Evolutionary conservation across 2,329 filamentous ascomycete genomes (phyloP), one percentile per base, ranked within the genome.

Genomic region (Neofusicoccum umdonicola): DNA sequence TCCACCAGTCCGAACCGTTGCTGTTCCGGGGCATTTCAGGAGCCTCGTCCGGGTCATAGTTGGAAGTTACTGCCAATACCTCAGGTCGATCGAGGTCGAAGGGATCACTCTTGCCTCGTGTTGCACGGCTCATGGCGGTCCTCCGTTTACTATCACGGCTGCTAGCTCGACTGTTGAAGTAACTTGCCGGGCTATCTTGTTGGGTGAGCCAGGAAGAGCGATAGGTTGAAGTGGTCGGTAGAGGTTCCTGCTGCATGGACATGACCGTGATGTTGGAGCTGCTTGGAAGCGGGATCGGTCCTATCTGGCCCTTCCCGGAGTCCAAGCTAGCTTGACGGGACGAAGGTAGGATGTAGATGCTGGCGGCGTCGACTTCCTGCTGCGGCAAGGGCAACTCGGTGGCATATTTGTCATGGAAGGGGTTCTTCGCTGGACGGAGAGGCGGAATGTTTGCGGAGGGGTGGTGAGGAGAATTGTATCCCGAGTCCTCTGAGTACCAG

Each of bases 41-140:
- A 9, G 31, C 15, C 4, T 47, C 42, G 4, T 45, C 19, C 1
- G 41, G 27, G 13, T 47, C 56, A 22, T 60, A 60, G 31, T 45
- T 60, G 31, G 56, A 60, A 15, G 56, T 22, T 52, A 77, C 75
- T 0, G 73, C 72, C 8, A 79, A 68, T 8, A 79, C 72, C 65
- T 79, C 77, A 9, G 77, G 77, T 12, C 75, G 69, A 62, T 79
- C 77, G 13, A 79, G 72, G 63, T 79, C 77, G 50, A 79, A 79
- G 0, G 77, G 77, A 63, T 79, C 77, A 1, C 75, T 77, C 45
- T 78, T 74, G 13, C 76, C 73, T 39, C 74, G 71, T n/a, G 68
- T 71, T 13, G 57, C 51, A 7, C 73, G 70, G 8, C 67, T 68
- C 15, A 15, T 47, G 7, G 65, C 27, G 1, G 61, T 63, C 9